phyloP scores from a whole-genome alignment of 495 filamentous ascomycete species.

The Talaromyces borbonicus region DNA sequence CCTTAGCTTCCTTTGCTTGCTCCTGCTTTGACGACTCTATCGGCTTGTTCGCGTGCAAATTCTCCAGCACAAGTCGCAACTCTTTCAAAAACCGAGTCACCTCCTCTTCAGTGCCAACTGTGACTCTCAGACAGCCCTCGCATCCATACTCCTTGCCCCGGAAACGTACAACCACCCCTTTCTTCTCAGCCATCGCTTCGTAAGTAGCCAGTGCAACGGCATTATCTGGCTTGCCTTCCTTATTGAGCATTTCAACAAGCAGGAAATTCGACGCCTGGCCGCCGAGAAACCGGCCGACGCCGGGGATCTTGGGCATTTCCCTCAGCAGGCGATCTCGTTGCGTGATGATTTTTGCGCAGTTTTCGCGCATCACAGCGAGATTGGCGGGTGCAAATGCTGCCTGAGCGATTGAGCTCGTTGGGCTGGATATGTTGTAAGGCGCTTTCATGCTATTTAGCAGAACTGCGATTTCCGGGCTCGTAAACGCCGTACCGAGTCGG shows the following conservation, averaged over 20 bases:
- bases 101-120: slow-evolving; percentile 83
- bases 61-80: slow-evolving; percentile 49
- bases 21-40: slow-evolving; percentile 18
- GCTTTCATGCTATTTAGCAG: slow-evolving; percentile 89
- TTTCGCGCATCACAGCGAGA: slow-evolving; percentile 57
- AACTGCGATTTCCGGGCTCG: slow-evolving; percentile 55
- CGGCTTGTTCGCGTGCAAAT: slow-evolving; percentile 22
- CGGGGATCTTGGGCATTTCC: slow-evolving; percentile 65
- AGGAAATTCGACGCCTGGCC: slow-evolving; percentile 81
- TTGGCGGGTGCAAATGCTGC: slow-evolving; percentile 57
- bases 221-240: slow-evolving; percentile 60
- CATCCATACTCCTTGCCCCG: slow-evolving; percentile 88
- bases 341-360: slow-evolving; percentile 54
- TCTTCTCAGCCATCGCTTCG: slow-evolving; percentile 72
- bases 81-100: slow-evolving; percentile 66
- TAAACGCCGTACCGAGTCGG: slow-evolving; percentile 62
- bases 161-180: slow-evolving; percentile 87
- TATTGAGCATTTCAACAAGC: slow-evolving; percentile 75
- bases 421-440: slow-evolving; percentile 86
- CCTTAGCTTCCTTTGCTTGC: slow-evolving; percentile 20
- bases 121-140: slow-evolving; percentile 78
- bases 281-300: slow-evolving; percentile 73
- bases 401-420: slow-evolving; percentile 70
- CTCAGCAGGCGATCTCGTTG: slow-evolving; percentile 68
- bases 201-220: slow-evolving; percentile 67